These are phyloP conservation scores for Secale cereale DNA, from an alignment of 176 grass and related monocot genomes.

Conservation along the genomic window DNA sequence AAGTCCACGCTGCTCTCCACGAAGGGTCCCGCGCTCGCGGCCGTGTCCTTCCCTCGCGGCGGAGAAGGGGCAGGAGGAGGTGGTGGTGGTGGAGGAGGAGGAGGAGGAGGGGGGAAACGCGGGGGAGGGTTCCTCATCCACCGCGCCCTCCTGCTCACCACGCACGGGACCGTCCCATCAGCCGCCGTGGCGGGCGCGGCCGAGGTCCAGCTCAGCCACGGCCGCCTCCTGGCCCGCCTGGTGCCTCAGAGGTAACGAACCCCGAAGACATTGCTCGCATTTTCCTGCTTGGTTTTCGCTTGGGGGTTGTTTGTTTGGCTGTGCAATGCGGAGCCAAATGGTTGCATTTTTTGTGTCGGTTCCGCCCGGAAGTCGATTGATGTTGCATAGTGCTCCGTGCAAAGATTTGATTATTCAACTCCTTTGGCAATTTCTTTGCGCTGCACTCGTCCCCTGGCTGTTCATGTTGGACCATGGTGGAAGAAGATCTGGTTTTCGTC, in stretches of 20 bases:
- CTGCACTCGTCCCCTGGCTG: not conserved
- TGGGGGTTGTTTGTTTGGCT: not conserved
- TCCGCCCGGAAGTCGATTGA: not conserved
- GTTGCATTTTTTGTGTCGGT: conserved; percentile 15
- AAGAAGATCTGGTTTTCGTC: conserved; percentile 21
- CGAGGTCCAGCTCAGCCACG: conserved; percentile 63
- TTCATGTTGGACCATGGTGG: not conserved
- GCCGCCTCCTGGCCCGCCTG: conserved; percentile 55
- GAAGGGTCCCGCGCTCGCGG: conserved; percentile 71
- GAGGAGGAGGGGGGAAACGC: conserved; percentile 26
- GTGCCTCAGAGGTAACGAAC: conserved; percentile 64
- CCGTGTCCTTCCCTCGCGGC: conserved; percentile 40
- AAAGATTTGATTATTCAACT: not conserved
- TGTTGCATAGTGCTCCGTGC: not conserved
- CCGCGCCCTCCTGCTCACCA: conserved; percentile 75
- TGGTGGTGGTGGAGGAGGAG: conserved; percentile 15
- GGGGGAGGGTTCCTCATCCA: conserved; percentile 87
- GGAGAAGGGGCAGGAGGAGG: not conserved
- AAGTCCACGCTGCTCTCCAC: conserved; percentile 58
- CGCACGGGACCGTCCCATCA: conserved; percentile 77
- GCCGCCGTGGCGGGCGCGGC: conserved; percentile 45
- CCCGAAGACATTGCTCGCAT: not conserved
- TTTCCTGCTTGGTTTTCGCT: not conserved
- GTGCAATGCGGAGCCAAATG: not conserved
- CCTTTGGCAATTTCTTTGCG: conserved; percentile 12